phyloP scores from a whole-genome alignment of 1,284 basidiomycete genomes.

The Tilletia setariae region DNA sequence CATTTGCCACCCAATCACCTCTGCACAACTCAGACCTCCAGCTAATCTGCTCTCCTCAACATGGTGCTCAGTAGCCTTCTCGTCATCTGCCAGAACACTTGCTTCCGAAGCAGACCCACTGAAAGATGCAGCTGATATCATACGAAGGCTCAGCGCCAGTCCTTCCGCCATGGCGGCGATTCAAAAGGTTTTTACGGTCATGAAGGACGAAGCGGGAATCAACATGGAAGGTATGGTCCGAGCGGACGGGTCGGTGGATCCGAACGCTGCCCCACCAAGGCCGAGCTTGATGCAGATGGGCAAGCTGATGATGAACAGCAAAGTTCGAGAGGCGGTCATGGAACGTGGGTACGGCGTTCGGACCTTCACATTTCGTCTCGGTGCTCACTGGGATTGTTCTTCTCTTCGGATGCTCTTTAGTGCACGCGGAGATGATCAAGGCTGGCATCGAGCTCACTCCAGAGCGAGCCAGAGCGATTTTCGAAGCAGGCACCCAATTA shows the following conservation, averaged over 20 bases:
- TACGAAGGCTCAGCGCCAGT: not conserved
- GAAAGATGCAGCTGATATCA: constrained; percentile 2
- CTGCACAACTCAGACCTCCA: not conserved
- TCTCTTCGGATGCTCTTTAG: not conserved
- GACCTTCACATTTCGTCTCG: no score
- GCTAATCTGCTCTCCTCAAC: not conserved
- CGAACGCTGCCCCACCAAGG: not conserved
- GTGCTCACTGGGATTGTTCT: not conserved
- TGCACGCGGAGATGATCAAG: constrained; percentile 7
- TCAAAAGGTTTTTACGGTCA: constrained; percentile 1
- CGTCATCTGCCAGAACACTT: no score
- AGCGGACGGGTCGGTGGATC: not conserved
- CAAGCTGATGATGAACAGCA: constrained; percentile 9
- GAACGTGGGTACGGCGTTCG: not conserved
- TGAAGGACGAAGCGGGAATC: constrained; percentile 1
- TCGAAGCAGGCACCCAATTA: not conserved
- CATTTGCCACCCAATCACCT: not conserved
- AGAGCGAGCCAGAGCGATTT: constrained; percentile 3
- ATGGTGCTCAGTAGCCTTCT: not conserved
- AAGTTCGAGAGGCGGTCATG: not conserved
- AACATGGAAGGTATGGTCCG: not conserved
- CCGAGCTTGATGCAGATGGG: constrained; percentile 12
- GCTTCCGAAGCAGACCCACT: not conserved
- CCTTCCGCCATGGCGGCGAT: constrained; percentile 1
- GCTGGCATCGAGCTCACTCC: constrained; percentile 12